Conservation (phyloP, 2,329 filamentous ascomycete species). For the Cyanodermella asteris region DNA sequence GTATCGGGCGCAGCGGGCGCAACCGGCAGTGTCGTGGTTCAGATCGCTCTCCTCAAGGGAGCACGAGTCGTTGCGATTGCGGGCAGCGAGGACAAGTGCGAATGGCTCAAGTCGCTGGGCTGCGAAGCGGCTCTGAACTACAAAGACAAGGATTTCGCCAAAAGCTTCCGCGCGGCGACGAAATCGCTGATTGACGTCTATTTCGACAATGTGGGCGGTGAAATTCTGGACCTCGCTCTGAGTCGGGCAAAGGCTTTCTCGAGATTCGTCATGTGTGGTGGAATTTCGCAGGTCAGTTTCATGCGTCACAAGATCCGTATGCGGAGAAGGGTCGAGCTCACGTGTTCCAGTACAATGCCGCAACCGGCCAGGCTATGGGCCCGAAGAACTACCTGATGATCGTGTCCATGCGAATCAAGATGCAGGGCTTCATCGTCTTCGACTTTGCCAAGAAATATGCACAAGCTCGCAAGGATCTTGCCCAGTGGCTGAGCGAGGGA, state of each 20-base stretch:
- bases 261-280: constrained; percentile 6
- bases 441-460: constrained; percentile 40
- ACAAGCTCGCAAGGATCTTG: constrained; percentile 36
- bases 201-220: constrained; percentile 29
- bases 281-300: constrained; percentile 5
- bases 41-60: constrained; percentile 27
- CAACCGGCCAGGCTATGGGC: constrained; percentile 26
- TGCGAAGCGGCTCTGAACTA: constrained; percentile 35
- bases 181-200: constrained; percentile 28
- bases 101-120: constrained; percentile 20
- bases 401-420: constrained; percentile 31
- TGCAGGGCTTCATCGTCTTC: constrained; percentile 54
- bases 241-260: constrained; percentile 6
- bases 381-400: constrained; percentile 33
- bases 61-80: constrained; percentile 12
- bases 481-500: constrained; percentile 47
- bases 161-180: constrained; percentile 25
- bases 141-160: constrained; percentile 23
- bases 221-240: constrained; percentile 25
- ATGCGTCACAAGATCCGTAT: no score
- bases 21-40: constrained; percentile 25
- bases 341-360: constrained; percentile 47
- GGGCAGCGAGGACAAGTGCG: constrained; percentile 6
- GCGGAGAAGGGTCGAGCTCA: not conserved
- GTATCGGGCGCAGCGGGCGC: constrained; percentile 27